Evolutionary conservation across 805 yeast species (phyloP).

Genomic region (Monosporozyma siamensis): DNA sequence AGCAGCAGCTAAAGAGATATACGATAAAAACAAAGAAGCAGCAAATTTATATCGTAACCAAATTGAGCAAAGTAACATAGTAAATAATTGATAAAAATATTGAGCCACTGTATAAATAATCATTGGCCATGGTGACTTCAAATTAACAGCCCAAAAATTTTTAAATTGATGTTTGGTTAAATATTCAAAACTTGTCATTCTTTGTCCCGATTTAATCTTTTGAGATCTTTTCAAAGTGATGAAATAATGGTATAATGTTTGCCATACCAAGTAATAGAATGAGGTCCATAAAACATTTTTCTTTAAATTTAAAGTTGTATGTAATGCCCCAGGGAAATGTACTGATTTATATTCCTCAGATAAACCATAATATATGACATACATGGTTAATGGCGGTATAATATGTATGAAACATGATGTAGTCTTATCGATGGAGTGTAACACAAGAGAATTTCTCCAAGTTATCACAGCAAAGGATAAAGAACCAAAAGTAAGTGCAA

Average conservation of each 20-base stretch:
- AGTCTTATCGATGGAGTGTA: constrained; percentile 86
- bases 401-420: constrained; percentile 87
- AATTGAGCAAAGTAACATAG: constrained; percentile 86
- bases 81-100: constrained; percentile 72
- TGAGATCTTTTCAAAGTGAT: constrained; percentile 73
- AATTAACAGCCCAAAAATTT: constrained; percentile 71
- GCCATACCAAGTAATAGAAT: constrained; percentile 81
- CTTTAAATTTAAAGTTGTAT: constrained; percentile 46
- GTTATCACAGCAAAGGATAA: constrained; percentile 88
- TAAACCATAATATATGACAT: constrained; percentile 77
- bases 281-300: constrained; percentile 60
- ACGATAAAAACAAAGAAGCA: constrained; percentile 56
- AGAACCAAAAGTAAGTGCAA: constrained; percentile 82
- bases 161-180: constrained; percentile 60
- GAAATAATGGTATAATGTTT: constrained; percentile 79
- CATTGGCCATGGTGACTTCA: constrained; percentile 83
- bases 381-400: constrained; percentile 81
- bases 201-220: constrained; percentile 68
- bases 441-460: constrained; percentile 88
- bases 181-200: constrained; percentile 80
- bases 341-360: constrained; percentile 38
- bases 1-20: constrained; percentile 71
- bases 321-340: constrained; percentile 71
- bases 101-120: constrained; percentile 80
- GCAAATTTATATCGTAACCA: constrained; percentile 66